A percentile compares a stretch with the other conserved stretches of the same genome.
These are phyloP conservation scores for Mycena belliarum DNA, from an alignment of 768 basidiomycete species.

Conservation along the genomic window DNA sequence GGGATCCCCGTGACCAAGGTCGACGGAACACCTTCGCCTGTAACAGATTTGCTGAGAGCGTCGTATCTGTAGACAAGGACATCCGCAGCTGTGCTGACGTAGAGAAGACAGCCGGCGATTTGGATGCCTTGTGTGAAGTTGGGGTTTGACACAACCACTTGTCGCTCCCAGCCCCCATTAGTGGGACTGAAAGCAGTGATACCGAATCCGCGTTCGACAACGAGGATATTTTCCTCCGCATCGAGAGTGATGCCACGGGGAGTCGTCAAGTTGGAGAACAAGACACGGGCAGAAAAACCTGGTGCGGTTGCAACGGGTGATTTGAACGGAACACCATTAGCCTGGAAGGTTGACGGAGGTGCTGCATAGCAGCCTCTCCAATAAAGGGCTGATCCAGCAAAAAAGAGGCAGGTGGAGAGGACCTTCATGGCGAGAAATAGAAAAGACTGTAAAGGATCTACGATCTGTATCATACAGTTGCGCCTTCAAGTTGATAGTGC, in stretches of 20 bases:
- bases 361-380: not conserved
- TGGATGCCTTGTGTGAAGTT: constrained; percentile 46
- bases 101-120: constrained; percentile 34
- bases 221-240: constrained; percentile 37
- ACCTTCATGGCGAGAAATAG: not conserved
- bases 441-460: no score
- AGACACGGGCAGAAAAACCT: constrained; percentile 36
- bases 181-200: constrained; percentile 39
- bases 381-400: not conserved
- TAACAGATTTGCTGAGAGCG: constrained; percentile 30
- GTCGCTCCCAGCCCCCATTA: constrained; percentile 37
- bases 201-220: constrained; percentile 44
- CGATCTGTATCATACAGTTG: no score
- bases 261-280: constrained; percentile 43
- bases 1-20: constrained; percentile 36
- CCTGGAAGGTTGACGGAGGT: constrained; percentile 29
- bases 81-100: constrained; percentile 39
- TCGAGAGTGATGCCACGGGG: constrained; percentile 48
- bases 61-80: constrained; percentile 40
- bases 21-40: constrained; percentile 11
- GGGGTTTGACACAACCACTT: constrained; percentile 38
- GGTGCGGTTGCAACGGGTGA: constrained; percentile 36
- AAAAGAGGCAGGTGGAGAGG: not conserved
- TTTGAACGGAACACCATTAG: constrained; percentile 32
- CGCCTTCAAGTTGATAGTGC: no score